Conservation (phyloP, 2,329 filamentous ascomycete species). For the Penicillium thymicola region DNA sequence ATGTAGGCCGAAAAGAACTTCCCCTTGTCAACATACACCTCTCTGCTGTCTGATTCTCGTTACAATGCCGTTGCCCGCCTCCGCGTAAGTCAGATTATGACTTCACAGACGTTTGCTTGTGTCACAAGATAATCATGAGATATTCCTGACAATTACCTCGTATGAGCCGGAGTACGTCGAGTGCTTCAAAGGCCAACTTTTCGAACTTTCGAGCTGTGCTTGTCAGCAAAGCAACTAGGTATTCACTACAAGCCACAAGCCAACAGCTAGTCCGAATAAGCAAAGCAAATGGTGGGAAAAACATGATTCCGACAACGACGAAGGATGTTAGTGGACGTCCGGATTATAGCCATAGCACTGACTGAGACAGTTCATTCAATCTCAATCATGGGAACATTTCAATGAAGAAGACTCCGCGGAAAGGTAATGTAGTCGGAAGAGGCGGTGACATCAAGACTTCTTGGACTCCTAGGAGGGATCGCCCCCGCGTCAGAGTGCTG, state of each 20-base stretch:
- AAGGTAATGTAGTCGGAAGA: too few relatives aligned
- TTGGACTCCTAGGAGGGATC: background rate
- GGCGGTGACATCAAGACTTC: too few relatives aligned
- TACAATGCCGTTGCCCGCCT: too few relatives aligned
- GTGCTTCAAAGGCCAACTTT: too few relatives aligned
- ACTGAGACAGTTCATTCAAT: background rate
- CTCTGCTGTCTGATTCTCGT: too few relatives aligned
- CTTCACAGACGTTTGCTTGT: background rate
- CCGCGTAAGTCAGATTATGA: too few relatives aligned
- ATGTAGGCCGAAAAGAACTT: too few relatives aligned
- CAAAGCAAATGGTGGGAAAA: background rate
- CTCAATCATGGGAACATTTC: background rate
- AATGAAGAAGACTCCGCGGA: background rate
- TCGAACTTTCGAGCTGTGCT: background rate
- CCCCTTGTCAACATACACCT: too few relatives aligned
- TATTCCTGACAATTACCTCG: background rate
- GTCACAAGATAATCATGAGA: background rate
- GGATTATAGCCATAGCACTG: background rate
- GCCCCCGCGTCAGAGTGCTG: too few relatives aligned
- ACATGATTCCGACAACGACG: background rate
- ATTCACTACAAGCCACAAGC: background rate
- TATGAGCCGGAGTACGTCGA: too few relatives aligned
- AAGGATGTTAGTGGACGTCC: background rate
- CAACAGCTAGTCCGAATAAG: background rate
- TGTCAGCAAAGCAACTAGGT: background rate